A percentile compares a stretch with the other conserved stretches of the same genome.
phyloP scores from a whole-genome alignment of 139 green algal genomes.

The Coelastrella sp. region DNA sequence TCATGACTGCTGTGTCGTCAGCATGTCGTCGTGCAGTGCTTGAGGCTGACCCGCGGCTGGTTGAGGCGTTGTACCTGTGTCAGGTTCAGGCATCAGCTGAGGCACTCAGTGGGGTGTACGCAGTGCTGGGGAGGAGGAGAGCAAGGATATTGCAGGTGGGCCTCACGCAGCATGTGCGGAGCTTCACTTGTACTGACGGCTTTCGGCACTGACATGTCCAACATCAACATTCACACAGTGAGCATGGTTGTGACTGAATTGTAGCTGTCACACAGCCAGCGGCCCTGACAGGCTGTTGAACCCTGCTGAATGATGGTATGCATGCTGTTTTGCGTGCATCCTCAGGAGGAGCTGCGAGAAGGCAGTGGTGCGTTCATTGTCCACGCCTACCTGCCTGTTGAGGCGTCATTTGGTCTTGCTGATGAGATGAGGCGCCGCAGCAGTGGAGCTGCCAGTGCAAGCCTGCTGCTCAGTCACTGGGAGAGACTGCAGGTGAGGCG shows the following conservation, averaged over 20 bases:
- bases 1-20: slow-evolving; percentile 79
- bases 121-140: slow-evolving; percentile 87
- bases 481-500: slow-evolving; percentile 82
- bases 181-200: too few relatives aligned
- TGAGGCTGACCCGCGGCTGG: slow-evolving; percentile 86
- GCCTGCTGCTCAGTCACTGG: slow-evolving; percentile 97
- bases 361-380: slow-evolving; percentile 93
- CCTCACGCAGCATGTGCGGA: too few relatives aligned
- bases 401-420: slow-evolving; percentile 95
- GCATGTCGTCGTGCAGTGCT: slow-evolving; percentile 86
- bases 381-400: slow-evolving; percentile 88
- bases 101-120: slow-evolving; percentile 86
- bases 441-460: slow-evolving; percentile 87
- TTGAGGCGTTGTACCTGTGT: slow-evolving; percentile 96
- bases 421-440: slow-evolving; percentile 91
- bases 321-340: not conserved
- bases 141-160: slow-evolving; percentile 81
- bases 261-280: too few relatives aligned
- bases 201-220: too few relatives aligned
- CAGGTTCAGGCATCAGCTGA: slow-evolving; percentile 73
- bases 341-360: slow-evolving; percentile 95
- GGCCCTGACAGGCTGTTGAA: too few relatives aligned
- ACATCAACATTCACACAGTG: too few relatives aligned
- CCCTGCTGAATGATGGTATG: too few relatives aligned
- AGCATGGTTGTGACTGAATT: too few relatives aligned